Conservation (phyloP, 495 filamentous ascomycete genomes). For the Xeromyces bisporus region DNA sequence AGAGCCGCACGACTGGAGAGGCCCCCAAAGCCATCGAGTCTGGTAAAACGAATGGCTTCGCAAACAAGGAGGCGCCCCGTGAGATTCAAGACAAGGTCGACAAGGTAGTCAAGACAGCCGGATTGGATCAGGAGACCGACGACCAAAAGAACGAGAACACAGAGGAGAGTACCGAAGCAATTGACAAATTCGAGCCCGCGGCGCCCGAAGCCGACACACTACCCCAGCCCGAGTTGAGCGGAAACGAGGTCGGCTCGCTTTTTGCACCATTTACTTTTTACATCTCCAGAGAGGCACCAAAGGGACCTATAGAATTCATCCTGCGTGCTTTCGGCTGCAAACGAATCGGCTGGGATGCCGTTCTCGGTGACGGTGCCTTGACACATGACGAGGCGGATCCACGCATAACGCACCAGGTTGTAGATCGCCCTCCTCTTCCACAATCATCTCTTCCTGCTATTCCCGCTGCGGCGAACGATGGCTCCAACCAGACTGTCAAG, state of each 20-base stretch:
- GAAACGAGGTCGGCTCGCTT: conserved; percentile 39
- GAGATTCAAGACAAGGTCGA: conserved; percentile 39
- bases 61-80: conserved; percentile 29
- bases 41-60: conserved; percentile 19
- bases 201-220: conserved; percentile 69
- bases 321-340: conserved; percentile 91
- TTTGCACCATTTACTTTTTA: conserved; percentile 82
- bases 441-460: conserved; percentile 39
- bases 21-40: conserved; percentile 36
- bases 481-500: conserved; percentile 28
- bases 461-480: conserved; percentile 38
- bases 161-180: conserved; percentile 41
- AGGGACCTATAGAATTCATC: conserved; percentile 82
- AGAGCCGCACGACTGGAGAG: conserved; percentile 47
- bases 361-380: conserved; percentile 80
- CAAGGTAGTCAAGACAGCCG: conserved; percentile 30
- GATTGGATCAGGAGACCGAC: conserved; percentile 25
- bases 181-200: conserved; percentile 77
- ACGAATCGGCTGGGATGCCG: conserved; percentile 82
- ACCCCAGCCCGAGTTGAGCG: conserved; percentile 55
- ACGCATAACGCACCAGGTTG: conserved; percentile 87
- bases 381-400: conserved; percentile 74
- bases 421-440: conserved; percentile 69
- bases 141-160: conserved; percentile 25
- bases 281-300: conserved; percentile 83